These are phyloP conservation scores for Leishmania arabica DNA, from an alignment of 208 protist genomes.

Conservation along the genomic window DNA sequence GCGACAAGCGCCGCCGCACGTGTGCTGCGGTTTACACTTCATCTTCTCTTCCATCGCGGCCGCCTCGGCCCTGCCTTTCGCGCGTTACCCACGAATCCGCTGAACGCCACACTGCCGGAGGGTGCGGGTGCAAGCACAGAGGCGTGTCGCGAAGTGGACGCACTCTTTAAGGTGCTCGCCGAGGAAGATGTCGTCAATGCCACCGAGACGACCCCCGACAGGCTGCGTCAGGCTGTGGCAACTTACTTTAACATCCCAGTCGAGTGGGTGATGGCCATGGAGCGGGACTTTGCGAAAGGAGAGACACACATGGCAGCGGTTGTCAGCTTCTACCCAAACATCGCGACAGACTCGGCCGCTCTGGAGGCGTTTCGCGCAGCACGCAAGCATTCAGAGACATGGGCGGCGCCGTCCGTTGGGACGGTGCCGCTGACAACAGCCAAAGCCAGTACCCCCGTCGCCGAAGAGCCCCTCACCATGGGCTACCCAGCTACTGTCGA, in stretches of 20 bases:
- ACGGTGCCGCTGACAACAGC: constrained; percentile 2
- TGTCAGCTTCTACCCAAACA: constrained; percentile 35
- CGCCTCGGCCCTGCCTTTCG: constrained; percentile 45
- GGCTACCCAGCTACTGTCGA: constrained; percentile 3
- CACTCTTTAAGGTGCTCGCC: constrained; percentile 37
- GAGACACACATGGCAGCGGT: constrained; percentile 48
- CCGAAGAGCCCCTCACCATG: background rate
- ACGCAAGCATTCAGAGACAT: background rate
- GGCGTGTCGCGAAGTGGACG: constrained; percentile 27
- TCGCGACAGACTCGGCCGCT: constrained; percentile 14
- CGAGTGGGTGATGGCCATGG: constrained; percentile 48
- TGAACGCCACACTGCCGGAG: constrained; percentile 37
- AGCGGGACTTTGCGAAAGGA: constrained; percentile 47
- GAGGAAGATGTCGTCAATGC: constrained; percentile 14
- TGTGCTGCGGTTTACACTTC: constrained; percentile 62
- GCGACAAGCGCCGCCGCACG: constrained; percentile 50
- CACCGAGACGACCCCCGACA: constrained; percentile 25
- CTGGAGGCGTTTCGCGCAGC: constrained; percentile 14
- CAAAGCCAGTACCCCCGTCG: background rate
- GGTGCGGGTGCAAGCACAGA: constrained; percentile 16
- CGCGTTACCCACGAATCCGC: constrained; percentile 53
- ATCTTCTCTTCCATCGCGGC: constrained; percentile 52
- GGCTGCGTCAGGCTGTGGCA: constrained; percentile 37
- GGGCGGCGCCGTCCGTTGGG: background rate
- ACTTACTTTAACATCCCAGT: constrained; percentile 58